Percentiles rank a stretch among this genome's conserved stretches.
phyloP scores from a whole-genome alignment of 2,329 filamentous ascomycete species.

The Paecilomyces fulvus region DNA sequence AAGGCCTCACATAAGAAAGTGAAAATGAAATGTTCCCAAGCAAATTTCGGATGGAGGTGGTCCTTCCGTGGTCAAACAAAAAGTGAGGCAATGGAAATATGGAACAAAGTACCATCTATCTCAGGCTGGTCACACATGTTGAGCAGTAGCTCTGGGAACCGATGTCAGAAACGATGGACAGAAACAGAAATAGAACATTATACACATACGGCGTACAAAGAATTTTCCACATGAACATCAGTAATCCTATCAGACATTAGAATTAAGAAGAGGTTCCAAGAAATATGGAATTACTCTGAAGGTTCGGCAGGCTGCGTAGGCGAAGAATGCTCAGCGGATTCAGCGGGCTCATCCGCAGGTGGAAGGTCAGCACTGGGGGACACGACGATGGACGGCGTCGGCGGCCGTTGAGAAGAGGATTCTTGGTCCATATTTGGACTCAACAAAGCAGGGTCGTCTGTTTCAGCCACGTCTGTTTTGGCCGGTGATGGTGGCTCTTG shows the following conservation, averaged over 20 bases:
- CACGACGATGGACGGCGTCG: conserved; percentile 28
- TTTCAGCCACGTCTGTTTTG: conserved; percentile 12
- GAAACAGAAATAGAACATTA: background rate
- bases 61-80: background rate
- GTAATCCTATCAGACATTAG: background rate
- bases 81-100: background rate
- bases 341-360: conserved; percentile 9
- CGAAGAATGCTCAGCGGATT: conserved; percentile 13
- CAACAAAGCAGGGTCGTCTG: conserved; percentile 11
- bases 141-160: background rate
- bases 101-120: background rate
- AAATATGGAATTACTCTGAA: conserved; percentile 12
- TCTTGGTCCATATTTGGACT: conserved; percentile 16
- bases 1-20: background rate
- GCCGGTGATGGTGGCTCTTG: conserved; percentile 24
- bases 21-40: background rate
- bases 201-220: background rate
- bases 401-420: conserved; percentile 11
- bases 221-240: background rate
- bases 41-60: background rate
- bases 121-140: background rate
- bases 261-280: background rate
- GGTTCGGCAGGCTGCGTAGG: conserved; percentile 15
- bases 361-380: conserved; percentile 16
- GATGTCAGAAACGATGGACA: background rate